Conservation (phyloP, 2,329 filamentous ascomycete genomes). For the Biscogniauxia marginata region DNA sequence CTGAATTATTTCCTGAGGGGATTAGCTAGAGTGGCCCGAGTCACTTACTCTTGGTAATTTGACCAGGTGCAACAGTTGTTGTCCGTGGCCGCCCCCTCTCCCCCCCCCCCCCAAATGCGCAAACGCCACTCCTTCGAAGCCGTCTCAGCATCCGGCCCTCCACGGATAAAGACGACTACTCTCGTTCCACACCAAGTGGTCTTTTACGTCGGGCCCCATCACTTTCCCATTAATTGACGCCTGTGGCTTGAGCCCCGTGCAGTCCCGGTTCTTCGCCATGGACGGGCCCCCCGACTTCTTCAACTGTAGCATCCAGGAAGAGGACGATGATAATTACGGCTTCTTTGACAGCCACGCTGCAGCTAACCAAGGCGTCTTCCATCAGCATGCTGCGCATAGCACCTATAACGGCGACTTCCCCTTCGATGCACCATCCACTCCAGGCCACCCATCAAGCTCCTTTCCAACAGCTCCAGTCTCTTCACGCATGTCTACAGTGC, state of each 20-base stretch:
- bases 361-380: slow-evolving; percentile 11
- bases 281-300: slow-evolving; percentile 23
- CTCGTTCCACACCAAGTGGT: slow-evolving; percentile 1
- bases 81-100: not conserved
- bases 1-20: not conserved
- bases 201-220: slow-evolving; percentile 3
- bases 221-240: slow-evolving; percentile 1
- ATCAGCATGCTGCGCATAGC: slow-evolving; percentile 7
- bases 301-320: slow-evolving; percentile 20
- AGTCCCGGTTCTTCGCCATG: slow-evolving; percentile 16
- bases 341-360: slow-evolving; percentile 18
- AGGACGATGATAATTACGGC: slow-evolving; percentile 18
- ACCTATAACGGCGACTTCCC: slow-evolving; percentile 12
- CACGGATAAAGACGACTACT: not conserved
- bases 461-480: slow-evolving; percentile 3
- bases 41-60: not conserved
- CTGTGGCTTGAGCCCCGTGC: not conserved
- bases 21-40: not conserved
- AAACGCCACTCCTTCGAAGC: slow-evolving; percentile 3
- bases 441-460: not conserved
- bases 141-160: not conserved
- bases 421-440: slow-evolving; percentile 11
- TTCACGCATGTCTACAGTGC: slow-evolving; percentile 6
- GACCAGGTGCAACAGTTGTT: not conserved
- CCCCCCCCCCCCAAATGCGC: slow-evolving; percentile 1